A percentile compares a stretch with the other conserved stretches of the same genome.
phyloP scores from a whole-genome alignment of 2,329 filamentous ascomycete species.

The Volutella citrinella region DNA sequence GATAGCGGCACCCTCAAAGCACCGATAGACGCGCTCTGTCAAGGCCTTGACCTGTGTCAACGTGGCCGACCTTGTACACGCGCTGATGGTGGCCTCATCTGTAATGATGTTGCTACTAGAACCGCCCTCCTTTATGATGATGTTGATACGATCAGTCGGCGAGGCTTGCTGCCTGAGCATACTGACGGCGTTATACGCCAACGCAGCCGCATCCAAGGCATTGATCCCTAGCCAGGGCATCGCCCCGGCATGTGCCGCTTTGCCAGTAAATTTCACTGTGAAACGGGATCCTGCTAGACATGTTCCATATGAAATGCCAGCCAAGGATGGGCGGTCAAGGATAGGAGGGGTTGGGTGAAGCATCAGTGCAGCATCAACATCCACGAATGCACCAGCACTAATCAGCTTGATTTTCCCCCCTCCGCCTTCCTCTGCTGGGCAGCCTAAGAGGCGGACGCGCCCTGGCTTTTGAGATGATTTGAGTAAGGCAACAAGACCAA shows the following conservation, averaged over 20 bases:
- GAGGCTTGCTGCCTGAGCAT: conserved; percentile 48
- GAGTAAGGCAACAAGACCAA: conserved; percentile 22
- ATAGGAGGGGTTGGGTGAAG: conserved; percentile 21
- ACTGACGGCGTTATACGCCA: conserved; percentile 38
- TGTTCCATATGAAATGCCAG: conserved; percentile 1
- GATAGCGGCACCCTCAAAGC: conserved; percentile 3
- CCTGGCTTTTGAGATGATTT: not conserved
- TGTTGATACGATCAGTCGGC: conserved; percentile 48
- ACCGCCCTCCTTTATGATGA: conserved; percentile 41
- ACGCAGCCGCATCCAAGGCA: conserved; percentile 46
- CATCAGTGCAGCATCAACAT: conserved; percentile 23
- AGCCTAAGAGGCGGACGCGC: conserved; percentile 35
- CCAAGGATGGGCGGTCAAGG: not conserved
- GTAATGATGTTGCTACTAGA: conserved; percentile 42
- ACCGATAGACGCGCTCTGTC: not conserved
- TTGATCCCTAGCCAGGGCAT: conserved; percentile 50
- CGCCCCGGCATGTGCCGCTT: conserved; percentile 44
- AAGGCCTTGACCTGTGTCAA: not conserved
- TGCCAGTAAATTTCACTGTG: conserved; percentile 35
- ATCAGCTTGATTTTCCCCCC: conserved; percentile 40
- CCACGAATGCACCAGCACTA: conserved; percentile 6
- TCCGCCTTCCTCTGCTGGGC: conserved; percentile 40
- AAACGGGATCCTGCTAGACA: conserved; percentile 2
- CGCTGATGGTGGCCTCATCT: conserved; percentile 36
- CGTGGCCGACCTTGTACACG: not conserved